Conservation (phyloP, 257 asterid species). For the Solanum chiquidenum region DNA sequence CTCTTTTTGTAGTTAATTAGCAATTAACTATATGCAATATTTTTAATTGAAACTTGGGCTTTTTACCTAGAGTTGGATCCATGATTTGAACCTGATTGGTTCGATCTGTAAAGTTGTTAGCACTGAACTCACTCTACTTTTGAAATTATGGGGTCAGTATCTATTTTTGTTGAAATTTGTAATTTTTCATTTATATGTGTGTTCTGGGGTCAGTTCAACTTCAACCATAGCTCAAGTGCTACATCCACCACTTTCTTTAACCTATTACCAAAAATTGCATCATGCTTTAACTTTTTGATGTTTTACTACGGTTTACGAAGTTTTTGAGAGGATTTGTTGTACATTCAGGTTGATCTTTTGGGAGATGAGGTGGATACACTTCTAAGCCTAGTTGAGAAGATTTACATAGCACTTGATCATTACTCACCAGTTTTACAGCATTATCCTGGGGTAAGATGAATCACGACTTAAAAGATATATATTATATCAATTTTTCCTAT, state of each 20-base stretch:
- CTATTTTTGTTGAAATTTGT: background rate
- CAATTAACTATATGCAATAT: background rate
- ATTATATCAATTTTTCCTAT: background rate
- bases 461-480: background rate
- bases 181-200: background rate
- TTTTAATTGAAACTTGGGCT: background rate
- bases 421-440: conserved; percentile 84
- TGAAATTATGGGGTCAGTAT: background rate
- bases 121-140: background rate
- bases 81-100: background rate
- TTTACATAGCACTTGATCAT: conserved; percentile 72
- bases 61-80: background rate
- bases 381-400: conserved; percentile 62
- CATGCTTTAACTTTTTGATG: background rate
- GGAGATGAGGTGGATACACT: conserved; percentile 91
- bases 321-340: background rate
- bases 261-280: background rate
- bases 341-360: conserved; percentile 81
- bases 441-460: conserved; percentile 79
- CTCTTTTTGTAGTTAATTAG: background rate
- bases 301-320: background rate
- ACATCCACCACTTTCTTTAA: too few relatives aligned
- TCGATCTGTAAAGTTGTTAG: background rate
- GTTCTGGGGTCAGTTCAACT: background rate
- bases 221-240: background rate